Base-by-base conservation (phyloP, 2,329 filamentous ascomycete genomes). In the Fusarium begoniae region DNA sequence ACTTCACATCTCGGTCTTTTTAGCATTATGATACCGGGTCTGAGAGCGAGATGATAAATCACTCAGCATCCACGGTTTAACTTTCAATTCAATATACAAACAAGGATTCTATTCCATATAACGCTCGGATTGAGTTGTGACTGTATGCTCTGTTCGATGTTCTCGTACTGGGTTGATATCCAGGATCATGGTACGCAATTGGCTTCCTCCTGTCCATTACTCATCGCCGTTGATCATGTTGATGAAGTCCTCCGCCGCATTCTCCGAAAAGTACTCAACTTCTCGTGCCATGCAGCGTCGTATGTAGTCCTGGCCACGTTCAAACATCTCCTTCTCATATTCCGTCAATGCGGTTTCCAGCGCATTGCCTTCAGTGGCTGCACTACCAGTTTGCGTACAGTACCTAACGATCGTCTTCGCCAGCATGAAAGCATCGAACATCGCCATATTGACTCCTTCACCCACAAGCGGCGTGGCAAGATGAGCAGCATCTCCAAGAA, bases 401-500 rank as follows among this genome's bases (percentile, higher is more conserved):
- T 35, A 12, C 13, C 69, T 54, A 12, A 84, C 80, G 22, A 81
- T 80, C 18, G 77, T 50, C 0, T 81, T 83, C 3, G 69, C 45
- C 7, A 90, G 78, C 20, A 85, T 79, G n/a, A 87, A 72, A 1
- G 86, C 81, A 75, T 90, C 88, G 41, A 80, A 77, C 84, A 90
- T 85, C 1, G 84, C 87, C 6, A 85, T 74, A 70, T 90, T 90
- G 43, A 89, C 87, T 3, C 88, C 88, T 55, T 88, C 87, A 7
- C 88, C 88, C 0, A 84, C 84, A 64, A 84, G 86, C 0, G 86
- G 85, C 8, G 84, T 84, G 83, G 88, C 87, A 18, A 89, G 72
- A 76, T 90, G 88, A 13, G 87, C 88, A 2, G 88, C 86, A 72
- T 90, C 88, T 7, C 88, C 88, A 24, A 90, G 77, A 18, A 90